Evolutionary conservation across 2,329 filamentous ascomycete species (phyloP).

Genomic region (Verticillium dahliae): DNA sequence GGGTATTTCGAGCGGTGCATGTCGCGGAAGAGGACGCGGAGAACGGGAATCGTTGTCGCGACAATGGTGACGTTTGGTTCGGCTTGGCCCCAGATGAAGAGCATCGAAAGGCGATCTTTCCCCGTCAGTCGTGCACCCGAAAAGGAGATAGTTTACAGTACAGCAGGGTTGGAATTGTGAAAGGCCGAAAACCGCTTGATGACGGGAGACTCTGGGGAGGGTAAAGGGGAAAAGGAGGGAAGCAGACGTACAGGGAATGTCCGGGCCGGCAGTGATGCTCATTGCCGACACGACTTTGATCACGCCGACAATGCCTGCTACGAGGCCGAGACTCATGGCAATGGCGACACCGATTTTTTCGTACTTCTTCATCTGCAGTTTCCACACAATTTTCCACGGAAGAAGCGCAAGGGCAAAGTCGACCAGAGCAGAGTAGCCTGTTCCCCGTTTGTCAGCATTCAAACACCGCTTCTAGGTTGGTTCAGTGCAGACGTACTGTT

Average conservation of each 20-base stretch:
- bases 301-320: conserved; percentile 22
- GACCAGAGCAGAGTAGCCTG: conserved; percentile 5
- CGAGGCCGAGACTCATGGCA: conserved; percentile 19
- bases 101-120: neutral
- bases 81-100: conserved; percentile 8
- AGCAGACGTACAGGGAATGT: conserved; percentile 3
- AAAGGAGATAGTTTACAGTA: conserved; percentile 9
- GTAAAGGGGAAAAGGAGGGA: neutral
- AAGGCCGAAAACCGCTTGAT: no score
- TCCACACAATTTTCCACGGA: conserved; percentile 18
- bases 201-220: no score
- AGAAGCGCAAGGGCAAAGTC: conserved; percentile 9
- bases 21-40: conserved; percentile 6
- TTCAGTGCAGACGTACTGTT: neutral
- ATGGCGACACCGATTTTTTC: conserved; percentile 19
- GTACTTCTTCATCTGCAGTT: conserved; percentile 17
- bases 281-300: conserved; percentile 18
- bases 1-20: conserved; percentile 1
- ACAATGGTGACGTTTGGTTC: conserved; percentile 9
- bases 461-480: neutral
- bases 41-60: conserved; percentile 8
- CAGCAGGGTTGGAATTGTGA: no score
- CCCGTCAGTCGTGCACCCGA: conserved; percentile 2
- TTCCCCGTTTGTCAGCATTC: neutral
- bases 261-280: conserved; percentile 2